phyloP scores from a whole-genome alignment of 2,329 filamentous ascomycete species.

The Alternaria brassicae region DNA sequence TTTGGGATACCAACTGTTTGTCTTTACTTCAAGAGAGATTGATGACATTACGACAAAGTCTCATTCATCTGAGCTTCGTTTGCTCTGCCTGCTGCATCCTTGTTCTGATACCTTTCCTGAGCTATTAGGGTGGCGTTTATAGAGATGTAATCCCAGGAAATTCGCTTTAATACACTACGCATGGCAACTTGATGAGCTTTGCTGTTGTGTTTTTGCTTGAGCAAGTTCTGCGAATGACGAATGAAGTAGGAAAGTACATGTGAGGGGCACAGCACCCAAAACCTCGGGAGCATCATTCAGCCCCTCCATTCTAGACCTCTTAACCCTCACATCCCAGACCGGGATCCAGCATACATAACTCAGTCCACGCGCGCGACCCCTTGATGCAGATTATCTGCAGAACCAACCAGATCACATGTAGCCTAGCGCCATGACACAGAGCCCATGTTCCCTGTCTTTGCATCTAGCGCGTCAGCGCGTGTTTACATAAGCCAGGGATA shows the following conservation, averaged over 20 bases:
- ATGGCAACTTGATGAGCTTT: not conserved
- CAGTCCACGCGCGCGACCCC: not conserved
- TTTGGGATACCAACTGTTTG: slow-evolving; percentile 27
- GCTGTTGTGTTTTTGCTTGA: not conserved
- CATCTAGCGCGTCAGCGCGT: not conserved
- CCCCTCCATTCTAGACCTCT: slow-evolving; percentile 1
- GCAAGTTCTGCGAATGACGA: not conserved
- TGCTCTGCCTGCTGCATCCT: slow-evolving; percentile 6
- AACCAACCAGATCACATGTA: not conserved
- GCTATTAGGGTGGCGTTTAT: slow-evolving; percentile 39
- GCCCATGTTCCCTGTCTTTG: not conserved
- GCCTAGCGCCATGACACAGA: not conserved
- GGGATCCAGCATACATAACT: not conserved
- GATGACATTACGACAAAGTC: slow-evolving; percentile 12
- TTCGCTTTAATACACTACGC: not conserved
- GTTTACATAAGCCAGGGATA: slow-evolving; percentile 6
- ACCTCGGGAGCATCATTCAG: not conserved
- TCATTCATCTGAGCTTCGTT: slow-evolving; percentile 10
- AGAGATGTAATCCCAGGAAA: slow-evolving; percentile 31
- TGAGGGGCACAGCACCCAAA: not conserved
- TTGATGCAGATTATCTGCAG: not conserved
- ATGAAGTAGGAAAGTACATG: not conserved
- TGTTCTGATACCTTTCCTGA: slow-evolving; percentile 19
- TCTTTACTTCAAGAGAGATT: slow-evolving; percentile 13
- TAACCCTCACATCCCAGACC: not conserved